Conservation (phyloP, 345 rosid genomes). For the Pistacia vera region DNA sequence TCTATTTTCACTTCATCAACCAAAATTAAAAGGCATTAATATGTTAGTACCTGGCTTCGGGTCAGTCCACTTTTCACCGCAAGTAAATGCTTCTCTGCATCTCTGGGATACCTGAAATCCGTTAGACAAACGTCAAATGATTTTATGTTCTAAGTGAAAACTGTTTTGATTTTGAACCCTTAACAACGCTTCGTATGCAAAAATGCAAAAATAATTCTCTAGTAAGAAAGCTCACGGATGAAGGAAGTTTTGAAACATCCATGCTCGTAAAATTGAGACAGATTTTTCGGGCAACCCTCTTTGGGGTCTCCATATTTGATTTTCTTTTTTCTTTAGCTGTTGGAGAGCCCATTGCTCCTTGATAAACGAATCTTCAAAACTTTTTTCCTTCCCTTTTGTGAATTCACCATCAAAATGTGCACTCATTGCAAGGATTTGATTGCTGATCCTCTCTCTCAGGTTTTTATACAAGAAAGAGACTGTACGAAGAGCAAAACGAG, state of each 20-base stretch:
- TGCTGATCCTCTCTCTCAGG: conserved; percentile 88
- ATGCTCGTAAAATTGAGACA: conserved; percentile 79
- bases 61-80: conserved; percentile 91
- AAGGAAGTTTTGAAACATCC: conserved; percentile 99
- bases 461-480: conserved; percentile 67
- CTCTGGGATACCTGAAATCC: conserved; percentile 81
- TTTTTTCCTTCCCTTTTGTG: conserved; percentile 42
- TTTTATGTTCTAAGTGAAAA: background rate
- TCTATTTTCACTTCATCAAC: background rate
- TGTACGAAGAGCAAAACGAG: conserved; percentile 78
- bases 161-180: background rate
- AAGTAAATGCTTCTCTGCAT: conserved; percentile 93
- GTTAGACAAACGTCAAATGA: background rate
- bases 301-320: conserved; percentile 92
- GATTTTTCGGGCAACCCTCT: conserved; percentile 93
- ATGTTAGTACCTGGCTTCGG: conserved; percentile 75
- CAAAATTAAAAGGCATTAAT: background rate
- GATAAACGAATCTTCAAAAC: conserved; percentile 46
- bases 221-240: conserved; percentile 73
- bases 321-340: conserved; percentile 74
- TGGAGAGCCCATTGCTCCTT: conserved; percentile 81
- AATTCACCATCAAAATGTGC: conserved; percentile 30
- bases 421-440: conserved; percentile 74
- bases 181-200: background rate
- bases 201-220: background rate